Conservation (phyloP, 192 early-diverging fungal species). For the Jimgerdemannia lactiflua region DNA sequence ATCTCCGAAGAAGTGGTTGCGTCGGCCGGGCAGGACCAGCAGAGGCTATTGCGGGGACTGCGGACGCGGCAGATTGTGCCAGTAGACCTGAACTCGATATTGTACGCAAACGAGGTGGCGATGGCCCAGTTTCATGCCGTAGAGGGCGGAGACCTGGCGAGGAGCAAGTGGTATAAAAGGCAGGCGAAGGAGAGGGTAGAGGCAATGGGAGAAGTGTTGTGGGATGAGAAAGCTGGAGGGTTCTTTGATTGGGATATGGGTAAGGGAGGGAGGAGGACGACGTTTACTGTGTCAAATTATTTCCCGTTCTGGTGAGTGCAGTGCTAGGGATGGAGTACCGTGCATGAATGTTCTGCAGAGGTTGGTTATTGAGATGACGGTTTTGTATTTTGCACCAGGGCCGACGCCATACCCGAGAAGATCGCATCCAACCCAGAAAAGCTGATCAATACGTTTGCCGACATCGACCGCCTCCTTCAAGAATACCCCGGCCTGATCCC, state of each 20-base stretch:
- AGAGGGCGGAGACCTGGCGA: neutral
- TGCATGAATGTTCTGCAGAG: too few species aligned
- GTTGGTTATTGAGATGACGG: neutral
- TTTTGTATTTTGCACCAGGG: slow-evolving; percentile 11
- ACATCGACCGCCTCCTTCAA: slow-evolving; percentile 23
- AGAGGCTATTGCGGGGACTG: slow-evolving; percentile 45
- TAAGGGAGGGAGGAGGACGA: slow-evolving; percentile 16
- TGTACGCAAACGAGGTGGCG: slow-evolving; percentile 54
- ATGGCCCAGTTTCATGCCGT: slow-evolving; percentile 26
- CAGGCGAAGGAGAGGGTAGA: slow-evolving; percentile 32
- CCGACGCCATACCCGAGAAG: slow-evolving; percentile 17
- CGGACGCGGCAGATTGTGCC: slow-evolving; percentile 58
- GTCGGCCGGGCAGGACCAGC: slow-evolving; percentile 2
- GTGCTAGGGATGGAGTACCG: too few species aligned
- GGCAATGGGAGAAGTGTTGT: slow-evolving; percentile 53
- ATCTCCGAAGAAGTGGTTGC: neutral
- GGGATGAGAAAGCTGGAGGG: slow-evolving; percentile 35
- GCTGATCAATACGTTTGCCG: slow-evolving; percentile 37
- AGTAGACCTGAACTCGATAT: slow-evolving; percentile 67
- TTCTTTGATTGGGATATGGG: slow-evolving; percentile 61
- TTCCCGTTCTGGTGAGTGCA: slow-evolving; percentile 64
- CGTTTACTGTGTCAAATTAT: slow-evolving; percentile 45
- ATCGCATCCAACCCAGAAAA: slow-evolving; percentile 18
- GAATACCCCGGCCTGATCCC: slow-evolving; percentile 60
- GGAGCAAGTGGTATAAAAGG: slow-evolving; percentile 16